Conservation (phyloP, 768 basidiomycete genomes). For the Macrolepiota fuliginosa region DNA sequence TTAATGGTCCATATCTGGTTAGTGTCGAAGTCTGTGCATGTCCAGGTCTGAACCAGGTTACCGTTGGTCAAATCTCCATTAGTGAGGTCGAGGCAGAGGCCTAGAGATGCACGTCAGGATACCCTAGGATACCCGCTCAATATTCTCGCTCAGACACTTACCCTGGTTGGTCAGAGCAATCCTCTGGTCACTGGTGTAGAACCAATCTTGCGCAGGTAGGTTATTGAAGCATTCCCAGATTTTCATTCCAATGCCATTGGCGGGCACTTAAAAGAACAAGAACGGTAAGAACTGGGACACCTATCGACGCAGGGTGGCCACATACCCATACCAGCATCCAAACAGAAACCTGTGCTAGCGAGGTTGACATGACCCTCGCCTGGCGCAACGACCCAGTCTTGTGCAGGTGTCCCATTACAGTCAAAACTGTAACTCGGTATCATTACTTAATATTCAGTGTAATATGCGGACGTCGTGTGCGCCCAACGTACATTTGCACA, state of each 20-base stretch:
- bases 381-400: conserved; percentile 25
- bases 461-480: too few species aligned
- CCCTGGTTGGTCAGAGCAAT: conserved; percentile 20
- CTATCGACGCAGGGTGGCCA: not conserved
- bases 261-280: conserved; percentile 17
- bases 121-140: not conserved
- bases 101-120: not conserved
- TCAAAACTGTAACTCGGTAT: conserved; percentile 28
- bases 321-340: conserved; percentile 27
- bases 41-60: conserved; percentile 20
- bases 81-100: conserved; percentile 16
- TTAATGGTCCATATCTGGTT: too few species aligned
- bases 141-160: too few species aligned
- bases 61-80: conserved; percentile 17
- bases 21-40: conserved; percentile 17
- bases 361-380: conserved; percentile 25
- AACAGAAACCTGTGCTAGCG: too few species aligned
- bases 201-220: conserved; percentile 24
- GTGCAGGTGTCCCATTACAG: conserved; percentile 26
- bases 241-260: conserved; percentile 20
- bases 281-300: not conserved
- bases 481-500: too few species aligned
- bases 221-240: conserved; percentile 22
- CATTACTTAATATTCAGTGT: too few species aligned
- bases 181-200: conserved; percentile 24